Conservation (phyloP, 495 filamentous ascomycete species). For the Neurospora sp. region DNA sequence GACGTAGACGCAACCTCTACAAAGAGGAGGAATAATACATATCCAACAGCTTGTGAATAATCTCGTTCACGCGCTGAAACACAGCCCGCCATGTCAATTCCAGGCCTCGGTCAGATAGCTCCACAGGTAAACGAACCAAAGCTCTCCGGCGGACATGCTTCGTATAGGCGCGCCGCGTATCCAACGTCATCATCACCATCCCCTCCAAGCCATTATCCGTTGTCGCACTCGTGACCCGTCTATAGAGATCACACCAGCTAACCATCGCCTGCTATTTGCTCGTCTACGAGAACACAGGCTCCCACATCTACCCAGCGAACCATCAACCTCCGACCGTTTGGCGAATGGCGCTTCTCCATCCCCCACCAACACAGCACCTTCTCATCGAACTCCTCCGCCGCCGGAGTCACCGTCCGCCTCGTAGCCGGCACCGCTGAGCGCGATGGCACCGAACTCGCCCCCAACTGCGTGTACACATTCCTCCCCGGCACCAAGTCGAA, state of each 20-base stretch:
- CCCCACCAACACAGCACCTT: conserved; percentile 45
- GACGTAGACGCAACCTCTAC: neutral
- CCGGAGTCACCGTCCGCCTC: conserved; percentile 41
- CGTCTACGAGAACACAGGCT: neutral
- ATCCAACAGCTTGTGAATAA: neutral
- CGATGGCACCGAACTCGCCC: conserved; percentile 90
- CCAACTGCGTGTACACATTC: conserved; percentile 72
- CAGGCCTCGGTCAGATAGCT: conserved; percentile 41
- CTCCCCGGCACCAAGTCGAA: conserved; percentile 74
- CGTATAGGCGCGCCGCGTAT: neutral
- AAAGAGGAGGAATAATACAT: neutral
- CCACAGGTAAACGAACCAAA: conserved; percentile 23
- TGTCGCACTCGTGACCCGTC: neutral
- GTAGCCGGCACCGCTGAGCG: conserved; percentile 79
- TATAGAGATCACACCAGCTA: neutral
- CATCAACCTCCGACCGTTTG: conserved; percentile 33
- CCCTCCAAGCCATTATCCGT: neutral
- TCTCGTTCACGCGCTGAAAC: neutral
- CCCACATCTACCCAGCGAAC: conserved; percentile 18
- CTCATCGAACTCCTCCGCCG: conserved; percentile 1
- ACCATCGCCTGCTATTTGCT: neutral
- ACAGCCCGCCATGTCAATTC: conserved; percentile 27
- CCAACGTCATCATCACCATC: neutral
- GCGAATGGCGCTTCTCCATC: conserved; percentile 92
- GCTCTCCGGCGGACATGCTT: neutral